Base-by-base conservation (phyloP, 1,139 yeast species). In the Schizosaccharomyces versatilis region DNA sequence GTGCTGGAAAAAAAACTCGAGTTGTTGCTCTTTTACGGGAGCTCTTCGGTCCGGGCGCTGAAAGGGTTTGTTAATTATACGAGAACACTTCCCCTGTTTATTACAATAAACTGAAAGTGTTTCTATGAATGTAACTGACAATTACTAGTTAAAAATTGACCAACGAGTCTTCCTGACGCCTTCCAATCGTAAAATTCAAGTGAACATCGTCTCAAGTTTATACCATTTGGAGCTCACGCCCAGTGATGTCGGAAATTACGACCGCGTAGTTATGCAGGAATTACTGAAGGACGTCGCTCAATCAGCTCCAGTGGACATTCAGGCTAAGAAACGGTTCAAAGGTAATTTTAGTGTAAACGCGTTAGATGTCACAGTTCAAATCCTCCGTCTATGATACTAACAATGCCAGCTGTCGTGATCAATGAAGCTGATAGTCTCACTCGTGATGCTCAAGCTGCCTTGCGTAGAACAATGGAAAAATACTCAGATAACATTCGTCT, bases 401-500 rank as follows among this genome's bases (percentile, higher is more conserved):
- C 42, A 7, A 12, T 32, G 53, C 42, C 41, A 54, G 84, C 88
- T 48, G 97, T 90, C 17, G 77, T 90, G 12, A 86, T 90, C 57
- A 90, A 93, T 65, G 97, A 90, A 66, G 97, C 98, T 0, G 96
- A 90, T 61, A 75, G 85, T 1, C 74, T 90, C 65, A 80, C 93
- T 17, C 76, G 96, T 61, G 98, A 94, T 66, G 98, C 98, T 0
- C 98, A 90, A 67, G 96, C 96, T 12, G 98, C 98, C 0, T 72
- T 90, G 61, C 79, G 98, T 71, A 77, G 98, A 67, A 90, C 99
- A 0, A 93, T 90, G 97, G 99, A 90, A 65, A 90, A 90, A 65
- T 90, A 88, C 68, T 84, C 96, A 3, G 75, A 82, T 24, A 88
- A 85, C 64, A 78, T 90, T 62, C 76, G 99, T 59, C 71, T 90